phyloP scores from a whole-genome alignment of 2,329 filamentous ascomycete species.

The Blastomyces parvus region DNA sequence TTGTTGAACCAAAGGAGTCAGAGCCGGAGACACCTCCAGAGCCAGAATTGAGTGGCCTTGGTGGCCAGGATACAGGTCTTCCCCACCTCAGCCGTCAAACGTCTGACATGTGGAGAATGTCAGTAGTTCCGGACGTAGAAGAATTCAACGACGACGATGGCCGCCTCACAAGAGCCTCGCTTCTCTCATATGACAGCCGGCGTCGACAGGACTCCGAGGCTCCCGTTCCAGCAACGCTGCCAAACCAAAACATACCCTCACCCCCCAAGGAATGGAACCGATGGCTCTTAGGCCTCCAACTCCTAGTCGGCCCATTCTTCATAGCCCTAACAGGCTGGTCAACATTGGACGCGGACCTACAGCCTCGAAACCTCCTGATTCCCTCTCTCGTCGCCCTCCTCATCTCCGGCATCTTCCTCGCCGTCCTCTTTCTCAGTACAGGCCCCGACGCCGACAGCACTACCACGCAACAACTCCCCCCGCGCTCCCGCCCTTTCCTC shows the following conservation, averaged over 20 bases:
- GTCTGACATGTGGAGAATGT: neutral
- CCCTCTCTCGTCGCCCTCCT: constrained; percentile 58
- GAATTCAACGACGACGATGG: neutral
- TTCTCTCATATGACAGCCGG: neutral
- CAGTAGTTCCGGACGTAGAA: constrained; percentile 5
- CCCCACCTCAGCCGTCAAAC: neutral
- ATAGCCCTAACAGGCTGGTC: constrained; percentile 61
- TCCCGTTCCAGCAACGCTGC: constrained; percentile 27
- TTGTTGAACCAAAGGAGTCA: constrained; percentile 61
- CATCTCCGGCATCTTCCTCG: constrained; percentile 57
- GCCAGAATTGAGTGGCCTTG: constrained; percentile 22
- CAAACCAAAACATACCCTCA: constrained; percentile 15
- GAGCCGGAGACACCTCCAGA: constrained; percentile 37
- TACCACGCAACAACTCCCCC: constrained; percentile 48
- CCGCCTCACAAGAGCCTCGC: neutral
- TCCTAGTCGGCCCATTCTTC: constrained; percentile 81
- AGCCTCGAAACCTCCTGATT: constrained; percentile 44
- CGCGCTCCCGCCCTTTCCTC: constrained; percentile 65
- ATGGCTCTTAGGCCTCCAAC: constrained; percentile 78
- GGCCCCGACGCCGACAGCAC: constrained; percentile 29
- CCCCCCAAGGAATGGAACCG: constrained; percentile 63
- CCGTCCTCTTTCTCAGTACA: constrained; percentile 58
- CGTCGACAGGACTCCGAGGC: constrained; percentile 31
- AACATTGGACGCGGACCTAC: constrained; percentile 48
- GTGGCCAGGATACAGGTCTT: constrained; percentile 16